These are phyloP conservation scores for Oryza brachyantha DNA, from an alignment of 176 grass and related monocot genomes.

Conservation along the genomic window DNA sequence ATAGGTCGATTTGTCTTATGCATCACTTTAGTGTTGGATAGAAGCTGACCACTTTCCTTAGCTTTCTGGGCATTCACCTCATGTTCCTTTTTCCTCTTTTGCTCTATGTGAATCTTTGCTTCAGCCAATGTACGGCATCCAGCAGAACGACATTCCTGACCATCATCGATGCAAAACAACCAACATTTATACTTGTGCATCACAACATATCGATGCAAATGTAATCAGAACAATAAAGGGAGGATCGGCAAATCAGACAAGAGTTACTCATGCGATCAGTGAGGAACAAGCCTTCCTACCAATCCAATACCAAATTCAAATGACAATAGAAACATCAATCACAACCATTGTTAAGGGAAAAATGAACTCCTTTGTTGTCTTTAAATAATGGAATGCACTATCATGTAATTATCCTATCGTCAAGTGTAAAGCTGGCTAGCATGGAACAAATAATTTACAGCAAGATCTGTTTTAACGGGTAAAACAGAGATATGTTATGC, in stretches of 20 bases:
- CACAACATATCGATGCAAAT: background rate
- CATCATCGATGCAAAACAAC: conserved; percentile 13
- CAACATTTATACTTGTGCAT: conserved; percentile 9
- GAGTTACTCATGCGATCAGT: background rate
- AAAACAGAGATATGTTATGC: background rate
- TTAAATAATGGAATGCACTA: background rate
- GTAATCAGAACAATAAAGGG: background rate
- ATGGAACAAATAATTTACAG: background rate
- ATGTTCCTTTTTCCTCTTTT: conserved; percentile 77
- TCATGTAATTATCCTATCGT: background rate
- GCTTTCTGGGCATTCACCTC: conserved; percentile 60
- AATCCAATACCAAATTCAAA: background rate
- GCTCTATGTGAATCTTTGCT: conserved; percentile 78
- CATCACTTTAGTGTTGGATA: conserved; percentile 50
- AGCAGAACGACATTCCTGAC: conserved; percentile 78
- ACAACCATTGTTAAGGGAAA: background rate
- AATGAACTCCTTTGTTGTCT: background rate
- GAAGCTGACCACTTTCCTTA: conserved; percentile 55
- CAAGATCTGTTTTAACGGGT: background rate
- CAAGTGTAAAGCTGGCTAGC: background rate
- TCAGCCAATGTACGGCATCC: conserved; percentile 80
- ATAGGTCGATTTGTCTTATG: conserved; percentile 61
- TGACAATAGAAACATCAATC: background rate
- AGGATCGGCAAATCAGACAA: background rate
- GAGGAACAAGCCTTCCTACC: background rate